These are phyloP conservation scores for Periconia macrospinosa DNA, from an alignment of 2,329 filamentous ascomycete genomes.

Conservation along the genomic window DNA sequence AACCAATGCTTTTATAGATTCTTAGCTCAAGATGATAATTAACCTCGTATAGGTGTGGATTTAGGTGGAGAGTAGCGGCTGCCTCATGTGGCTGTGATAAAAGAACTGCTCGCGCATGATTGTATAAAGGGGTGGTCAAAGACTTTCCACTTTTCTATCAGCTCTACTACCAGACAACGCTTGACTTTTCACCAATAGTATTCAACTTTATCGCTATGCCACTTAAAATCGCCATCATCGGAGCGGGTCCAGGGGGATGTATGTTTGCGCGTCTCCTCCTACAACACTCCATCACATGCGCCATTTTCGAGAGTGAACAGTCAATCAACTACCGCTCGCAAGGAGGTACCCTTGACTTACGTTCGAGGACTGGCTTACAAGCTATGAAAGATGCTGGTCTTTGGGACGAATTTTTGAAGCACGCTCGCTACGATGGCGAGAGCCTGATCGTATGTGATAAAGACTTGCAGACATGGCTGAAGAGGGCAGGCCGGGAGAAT, in stretches of 20 bases:
- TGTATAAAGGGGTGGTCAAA: no score
- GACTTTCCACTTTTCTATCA: no score
- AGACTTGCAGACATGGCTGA: constrained; percentile 25
- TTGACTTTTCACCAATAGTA: neutral
- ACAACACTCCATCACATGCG: constrained; percentile 47
- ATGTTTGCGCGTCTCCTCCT: constrained; percentile 58
- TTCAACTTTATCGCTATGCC: neutral
- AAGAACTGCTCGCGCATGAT: no score
- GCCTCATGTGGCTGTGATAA: no score
- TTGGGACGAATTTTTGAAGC: constrained; percentile 51
- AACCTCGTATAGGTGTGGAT: no score
- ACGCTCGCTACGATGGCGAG: constrained; percentile 47
- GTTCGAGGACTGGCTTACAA: constrained; percentile 53
- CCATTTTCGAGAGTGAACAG: constrained; percentile 51
- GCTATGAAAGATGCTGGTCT: constrained; percentile 55
- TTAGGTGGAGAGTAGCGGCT: no score
- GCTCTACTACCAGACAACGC: no score
- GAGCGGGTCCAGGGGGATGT: constrained; percentile 49
- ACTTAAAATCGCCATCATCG: constrained; percentile 42
- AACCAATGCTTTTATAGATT: no score
- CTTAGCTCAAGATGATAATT: no score
- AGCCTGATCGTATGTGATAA: constrained; percentile 47
- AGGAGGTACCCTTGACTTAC: constrained; percentile 57
- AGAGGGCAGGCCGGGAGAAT: constrained; percentile 12
- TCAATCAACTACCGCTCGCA: constrained; percentile 32